Evolutionary conservation across 345 rosid genomes (phyloP), one percentile per base, ranked within the genome.

Genomic region (Corchorus capsularis): DNA sequence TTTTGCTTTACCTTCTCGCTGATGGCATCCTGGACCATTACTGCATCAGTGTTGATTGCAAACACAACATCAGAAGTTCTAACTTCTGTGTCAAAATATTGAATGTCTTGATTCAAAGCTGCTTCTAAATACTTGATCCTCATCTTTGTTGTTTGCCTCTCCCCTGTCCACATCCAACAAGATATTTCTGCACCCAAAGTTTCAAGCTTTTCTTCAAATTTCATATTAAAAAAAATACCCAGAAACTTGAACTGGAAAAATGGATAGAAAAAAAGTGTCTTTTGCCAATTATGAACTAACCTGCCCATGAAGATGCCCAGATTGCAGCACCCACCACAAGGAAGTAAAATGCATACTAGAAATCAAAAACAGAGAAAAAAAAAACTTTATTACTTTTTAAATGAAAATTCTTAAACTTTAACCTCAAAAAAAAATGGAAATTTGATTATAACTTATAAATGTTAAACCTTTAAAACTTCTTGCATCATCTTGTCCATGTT

Each of bases 111-210:
- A 80, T 91, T 96, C 43, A 96, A 80, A 66, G 99, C 99, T 7
- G 98, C 93, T 87, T 96, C 98, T 60, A 96, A 75, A 79, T 92
- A 96, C 86, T 92, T 93, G 81, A 96, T 93, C 86, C 98, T 93
- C 99, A 93, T 96, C 93, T 76, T 96, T 60, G 98, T 96, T 19
- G 99, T 76, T 76, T 96, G 99, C 82, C 99, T 91, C 85, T 93
- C 99, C 66, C 99, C 98, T 41, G 94, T 96, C 99, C 99, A 96
- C 99, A 96, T 96, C 98, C 99, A 96, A 81, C 99, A 96, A 4
- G 98, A 96, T 75, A 96, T 96, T 84, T 96, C 98, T 93, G 89
- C 70, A 77, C 45, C 69, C 73, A 81, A 27, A 74, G 57, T 70
- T 54, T 16, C 7, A 80, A 67, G 5, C 69, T 69, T 55, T 61